Base-by-base conservation (phyloP, 345 rosid species). In the Euclidium syriacum region DNA sequence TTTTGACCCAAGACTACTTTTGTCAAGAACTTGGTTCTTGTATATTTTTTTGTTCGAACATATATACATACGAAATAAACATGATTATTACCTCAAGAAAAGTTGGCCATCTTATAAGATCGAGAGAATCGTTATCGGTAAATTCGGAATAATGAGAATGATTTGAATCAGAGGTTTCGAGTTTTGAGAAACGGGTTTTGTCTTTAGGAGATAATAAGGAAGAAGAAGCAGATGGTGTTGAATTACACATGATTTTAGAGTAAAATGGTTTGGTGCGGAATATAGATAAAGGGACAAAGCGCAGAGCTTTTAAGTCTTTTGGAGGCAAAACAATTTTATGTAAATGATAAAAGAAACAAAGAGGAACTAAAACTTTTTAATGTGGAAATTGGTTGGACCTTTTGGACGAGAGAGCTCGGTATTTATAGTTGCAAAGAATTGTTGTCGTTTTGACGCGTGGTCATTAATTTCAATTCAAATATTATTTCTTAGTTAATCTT, bases 61-160 rank as follows among this genome's bases (percentile, higher is more conserved):
- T 11, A 41, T 61, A 34, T 35, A 5, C 15, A 33, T 2, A 34
- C 3, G 8, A 11, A 5, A 50, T 2, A 32, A 22, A 40, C 9
- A 33, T 1, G 1, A 34, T 7, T 9, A 29, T 26, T 73, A 94
- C 99, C 96, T 94, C 86, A 12, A 80, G 76, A 62, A 81, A 82
- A 61, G 90, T 84, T 58, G 97, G 99, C 95, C 90, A 84, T 79
- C 86, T 80, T 17, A 58, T 73, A 27, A 87, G 67, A 34, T 81
- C 69, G 17, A 73, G 78, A 22, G 77, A 70, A 22, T 59, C 76
- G 47, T 72, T 73, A 65, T 71, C 66, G 17, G 61, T 10, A 56
- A 22, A 19, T 10, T 25, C 76, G 15, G 62, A 44, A 64, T 71
- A 81, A 76, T 72, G 56, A 35, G 55, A 38, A 56, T 36, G 51